These are phyloP conservation scores for Tardiomyces digboiensis DNA, from an alignment of 1,139 yeast species.

Conservation along the genomic window DNA sequence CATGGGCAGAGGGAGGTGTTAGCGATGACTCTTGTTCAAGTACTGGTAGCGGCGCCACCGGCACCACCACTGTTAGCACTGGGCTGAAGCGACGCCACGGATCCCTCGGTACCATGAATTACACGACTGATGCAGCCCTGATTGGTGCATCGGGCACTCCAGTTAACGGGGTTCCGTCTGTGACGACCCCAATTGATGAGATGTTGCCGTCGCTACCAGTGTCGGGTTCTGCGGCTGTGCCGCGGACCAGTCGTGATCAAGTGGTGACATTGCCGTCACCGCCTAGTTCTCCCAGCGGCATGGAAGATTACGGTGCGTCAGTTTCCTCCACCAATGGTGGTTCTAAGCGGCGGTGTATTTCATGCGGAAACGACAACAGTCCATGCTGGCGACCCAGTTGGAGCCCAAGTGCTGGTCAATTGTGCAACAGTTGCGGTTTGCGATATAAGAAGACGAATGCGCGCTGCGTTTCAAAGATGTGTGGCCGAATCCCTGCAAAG, in stretches of 20 bases:
- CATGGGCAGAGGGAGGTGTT: neutral
- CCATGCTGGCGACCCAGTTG: conserved; percentile 99
- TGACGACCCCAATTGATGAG: neutral
- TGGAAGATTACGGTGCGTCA: neutral
- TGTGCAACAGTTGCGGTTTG: conserved; percentile 94
- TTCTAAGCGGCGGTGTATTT: conserved; percentile 44
- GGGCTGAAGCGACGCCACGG: neutral
- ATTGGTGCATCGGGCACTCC: neutral
- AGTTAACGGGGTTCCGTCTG: neutral
- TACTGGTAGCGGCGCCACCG: neutral
- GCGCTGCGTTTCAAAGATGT: conserved; percentile 63
- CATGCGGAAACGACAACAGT: conserved; percentile 85
- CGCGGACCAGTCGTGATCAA: neutral
- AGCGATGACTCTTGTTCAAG: neutral
- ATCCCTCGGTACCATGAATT: neutral
- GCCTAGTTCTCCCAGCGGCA: neutral
- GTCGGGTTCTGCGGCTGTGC: neutral
- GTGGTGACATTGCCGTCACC: neutral
- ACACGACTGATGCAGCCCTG: neutral
- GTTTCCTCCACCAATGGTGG: conserved; percentile 2
- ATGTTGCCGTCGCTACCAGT: neutral
- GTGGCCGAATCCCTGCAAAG: conserved; percentile 90
- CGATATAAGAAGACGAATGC: conserved; percentile 92
- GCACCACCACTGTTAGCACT: neutral
- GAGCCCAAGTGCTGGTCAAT: conserved; percentile 80